Evolutionary conservation across 257 asterid genomes (phyloP).

Genomic region (Parsonsia alboflavescens): DNA sequence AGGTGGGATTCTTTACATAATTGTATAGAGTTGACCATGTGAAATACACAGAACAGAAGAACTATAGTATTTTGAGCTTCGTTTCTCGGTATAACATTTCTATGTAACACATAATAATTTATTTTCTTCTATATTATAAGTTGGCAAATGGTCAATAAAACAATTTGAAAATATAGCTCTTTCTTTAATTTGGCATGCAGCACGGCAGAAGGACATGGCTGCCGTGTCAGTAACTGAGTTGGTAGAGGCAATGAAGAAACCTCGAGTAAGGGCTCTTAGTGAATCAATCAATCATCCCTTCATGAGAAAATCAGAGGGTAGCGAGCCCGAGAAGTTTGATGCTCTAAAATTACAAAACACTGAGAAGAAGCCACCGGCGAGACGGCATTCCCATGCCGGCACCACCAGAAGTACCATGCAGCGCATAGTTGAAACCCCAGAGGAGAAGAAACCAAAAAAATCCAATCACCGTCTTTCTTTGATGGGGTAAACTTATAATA

Average conservation of each 20-base stretch:
- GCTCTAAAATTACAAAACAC: conserved; percentile 27
- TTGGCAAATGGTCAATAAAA: background rate
- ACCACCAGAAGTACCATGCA: conserved; percentile 66
- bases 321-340: conserved; percentile 29
- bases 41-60: no score
- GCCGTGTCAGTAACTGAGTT: conserved; percentile 63
- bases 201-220: conserved; percentile 84
- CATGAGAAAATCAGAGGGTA: conserved; percentile 55
- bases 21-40: no score
- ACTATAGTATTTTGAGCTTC: no score
- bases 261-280: conserved; percentile 71
- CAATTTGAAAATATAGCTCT: background rate
- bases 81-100: no score
- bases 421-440: conserved; percentile 61
- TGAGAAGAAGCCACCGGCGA: conserved; percentile 36
- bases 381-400: conserved; percentile 91
- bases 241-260: conserved; percentile 73
- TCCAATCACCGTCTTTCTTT: conserved; percentile 70
- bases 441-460: conserved; percentile 51
- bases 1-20: no score
- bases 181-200: conserved; percentile 31
- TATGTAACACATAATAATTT: no score
- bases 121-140: background rate
- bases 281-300: conserved; percentile 72
- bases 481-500: conserved; percentile 42